Conservation (phyloP, 2,329 filamentous ascomycete genomes). For the Phoma sp. region DNA sequence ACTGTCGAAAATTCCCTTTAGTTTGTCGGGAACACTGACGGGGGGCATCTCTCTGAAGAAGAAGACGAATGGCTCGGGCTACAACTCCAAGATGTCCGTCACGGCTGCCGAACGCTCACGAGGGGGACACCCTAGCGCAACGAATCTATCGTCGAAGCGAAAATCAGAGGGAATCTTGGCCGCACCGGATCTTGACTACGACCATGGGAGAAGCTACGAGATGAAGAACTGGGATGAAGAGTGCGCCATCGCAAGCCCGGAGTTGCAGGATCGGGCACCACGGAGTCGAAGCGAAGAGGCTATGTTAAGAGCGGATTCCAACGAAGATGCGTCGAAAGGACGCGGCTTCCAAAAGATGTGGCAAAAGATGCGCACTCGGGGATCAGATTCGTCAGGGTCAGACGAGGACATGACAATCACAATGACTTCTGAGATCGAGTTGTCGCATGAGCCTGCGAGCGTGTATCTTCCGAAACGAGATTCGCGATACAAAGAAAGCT, state of each 20-base stretch:
- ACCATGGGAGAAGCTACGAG: slow-evolving; percentile 29
- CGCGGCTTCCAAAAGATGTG: slow-evolving; percentile 13
- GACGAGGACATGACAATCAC: slow-evolving; percentile 30
- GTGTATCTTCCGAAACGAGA: slow-evolving; percentile 2
- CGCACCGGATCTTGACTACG: slow-evolving; percentile 18
- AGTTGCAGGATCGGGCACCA: neutral
- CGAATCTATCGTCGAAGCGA: slow-evolving; percentile 20
- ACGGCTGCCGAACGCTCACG: slow-evolving; percentile 1
- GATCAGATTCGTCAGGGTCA: neutral
- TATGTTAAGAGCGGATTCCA: slow-evolving; percentile 4
- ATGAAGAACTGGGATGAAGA: slow-evolving; percentile 31
- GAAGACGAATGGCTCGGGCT: slow-evolving; percentile 1
- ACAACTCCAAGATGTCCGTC: slow-evolving; percentile 10
- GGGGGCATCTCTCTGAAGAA: slow-evolving; percentile 22
- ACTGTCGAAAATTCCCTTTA: slow-evolving; percentile 35
- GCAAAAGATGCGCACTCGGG: slow-evolving; percentile 18
- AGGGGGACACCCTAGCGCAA: neutral
- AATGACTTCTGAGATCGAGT: slow-evolving; percentile 24
- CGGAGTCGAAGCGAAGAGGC: slow-evolving; percentile 17
- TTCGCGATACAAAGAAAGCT: neutral
- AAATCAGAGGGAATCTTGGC: slow-evolving; percentile 20
- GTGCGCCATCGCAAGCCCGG: slow-evolving; percentile 3
- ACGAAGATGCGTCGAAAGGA: slow-evolving; percentile 1
- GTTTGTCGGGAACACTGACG: slow-evolving; percentile 23
- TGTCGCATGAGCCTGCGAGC: slow-evolving; percentile 19